phyloP scores from a whole-genome alignment of 768 basidiomycete genomes.

The Dioszegia aurantiaca region DNA sequence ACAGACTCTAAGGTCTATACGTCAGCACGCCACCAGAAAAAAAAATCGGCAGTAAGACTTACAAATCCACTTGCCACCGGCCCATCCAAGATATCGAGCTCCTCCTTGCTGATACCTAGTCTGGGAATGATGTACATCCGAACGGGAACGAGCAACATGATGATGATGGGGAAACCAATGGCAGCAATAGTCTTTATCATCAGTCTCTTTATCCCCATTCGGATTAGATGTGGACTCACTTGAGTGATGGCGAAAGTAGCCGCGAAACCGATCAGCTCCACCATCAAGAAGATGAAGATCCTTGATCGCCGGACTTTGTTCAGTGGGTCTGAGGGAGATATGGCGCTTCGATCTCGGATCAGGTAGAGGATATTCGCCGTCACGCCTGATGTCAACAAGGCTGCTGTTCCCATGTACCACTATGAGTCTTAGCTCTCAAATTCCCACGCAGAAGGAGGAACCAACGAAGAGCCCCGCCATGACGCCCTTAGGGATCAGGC shows the following conservation, averaged over 20 bases:
- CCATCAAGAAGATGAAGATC: slow-evolving; percentile 66
- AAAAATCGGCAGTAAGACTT: slow-evolving; percentile 13
- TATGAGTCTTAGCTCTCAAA: slow-evolving; percentile 15
- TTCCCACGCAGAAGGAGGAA: slow-evolving; percentile 46
- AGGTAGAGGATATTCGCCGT: slow-evolving; percentile 77
- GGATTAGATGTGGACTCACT: slow-evolving; percentile 57
- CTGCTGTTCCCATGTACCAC: slow-evolving; percentile 90
- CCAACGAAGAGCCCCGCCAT: slow-evolving; percentile 81
- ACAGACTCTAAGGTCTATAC: slow-evolving; percentile 30
- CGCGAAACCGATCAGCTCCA: slow-evolving; percentile 80
- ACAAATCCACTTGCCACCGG: slow-evolving; percentile 64
- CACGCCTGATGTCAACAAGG: slow-evolving; percentile 75
- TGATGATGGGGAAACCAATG: slow-evolving; percentile 86
- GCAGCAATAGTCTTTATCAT: slow-evolving; percentile 60
- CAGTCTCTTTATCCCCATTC: neutral
- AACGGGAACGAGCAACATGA: slow-evolving; percentile 75
- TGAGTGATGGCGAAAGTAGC: slow-evolving; percentile 88
- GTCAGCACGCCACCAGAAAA: neutral
- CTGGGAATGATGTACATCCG: slow-evolving; percentile 69
- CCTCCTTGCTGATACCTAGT: slow-evolving; percentile 68
- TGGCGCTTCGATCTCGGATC: slow-evolving; percentile 67
- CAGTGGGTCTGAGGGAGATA: slow-evolving; percentile 66
- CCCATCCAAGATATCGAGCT: slow-evolving; percentile 80
- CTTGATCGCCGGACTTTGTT: slow-evolving; percentile 69
- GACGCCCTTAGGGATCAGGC: slow-evolving; percentile 69